These are phyloP conservation scores for Asclepias syriaca DNA, from an alignment of 257 asterid species.

Conservation along the genomic window DNA sequence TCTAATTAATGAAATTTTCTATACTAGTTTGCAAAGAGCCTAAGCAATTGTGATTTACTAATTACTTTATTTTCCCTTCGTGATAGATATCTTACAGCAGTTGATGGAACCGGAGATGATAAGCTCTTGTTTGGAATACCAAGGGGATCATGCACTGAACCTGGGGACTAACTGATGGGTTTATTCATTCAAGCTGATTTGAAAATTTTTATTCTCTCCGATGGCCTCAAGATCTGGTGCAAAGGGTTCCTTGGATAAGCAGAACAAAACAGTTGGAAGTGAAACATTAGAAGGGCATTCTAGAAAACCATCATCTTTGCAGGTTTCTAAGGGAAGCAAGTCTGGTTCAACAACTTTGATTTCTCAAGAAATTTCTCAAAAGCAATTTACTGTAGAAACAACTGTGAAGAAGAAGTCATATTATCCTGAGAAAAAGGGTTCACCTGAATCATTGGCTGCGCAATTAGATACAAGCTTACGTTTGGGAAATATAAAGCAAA, in stretches of 20 bases:
- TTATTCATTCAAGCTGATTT: conserved; percentile 2
- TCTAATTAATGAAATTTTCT: background rate
- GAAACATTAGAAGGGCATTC: conserved; percentile 34
- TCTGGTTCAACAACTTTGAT: conserved; percentile 26
- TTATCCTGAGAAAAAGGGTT: conserved; percentile 18
- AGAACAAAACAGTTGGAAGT: conserved; percentile 29
- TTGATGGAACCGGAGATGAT: conserved; percentile 42
- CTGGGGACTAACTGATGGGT: conserved; percentile 24
- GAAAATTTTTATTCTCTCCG: conserved; percentile 12
- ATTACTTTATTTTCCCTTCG: background rate
- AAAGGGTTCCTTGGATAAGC: conserved; percentile 41
- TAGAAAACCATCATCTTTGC: conserved; percentile 37
- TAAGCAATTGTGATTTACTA: conserved; percentile 10
- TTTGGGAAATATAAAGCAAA: conserved; percentile 23
- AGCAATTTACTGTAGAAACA: conserved; percentile 20
- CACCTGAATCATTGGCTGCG: conserved; percentile 12
- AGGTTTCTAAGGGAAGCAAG: conserved; percentile 33
- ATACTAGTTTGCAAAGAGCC: background rate
- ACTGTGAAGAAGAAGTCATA: conserved; percentile 13
- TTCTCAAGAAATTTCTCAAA: conserved; percentile 14
- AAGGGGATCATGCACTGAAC: conserved; percentile 14
- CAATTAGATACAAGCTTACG: conserved; percentile 25
- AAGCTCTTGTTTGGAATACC: conserved; percentile 19
- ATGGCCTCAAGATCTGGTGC: conserved; percentile 67
- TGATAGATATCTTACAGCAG: conserved; percentile 19